A percentile compares a stretch with the other conserved stretches of the same genome.
Evolutionary conservation across 2,329 filamentous ascomycete genomes (phyloP).

Genomic region (Trichoderma oligosporum): DNA sequence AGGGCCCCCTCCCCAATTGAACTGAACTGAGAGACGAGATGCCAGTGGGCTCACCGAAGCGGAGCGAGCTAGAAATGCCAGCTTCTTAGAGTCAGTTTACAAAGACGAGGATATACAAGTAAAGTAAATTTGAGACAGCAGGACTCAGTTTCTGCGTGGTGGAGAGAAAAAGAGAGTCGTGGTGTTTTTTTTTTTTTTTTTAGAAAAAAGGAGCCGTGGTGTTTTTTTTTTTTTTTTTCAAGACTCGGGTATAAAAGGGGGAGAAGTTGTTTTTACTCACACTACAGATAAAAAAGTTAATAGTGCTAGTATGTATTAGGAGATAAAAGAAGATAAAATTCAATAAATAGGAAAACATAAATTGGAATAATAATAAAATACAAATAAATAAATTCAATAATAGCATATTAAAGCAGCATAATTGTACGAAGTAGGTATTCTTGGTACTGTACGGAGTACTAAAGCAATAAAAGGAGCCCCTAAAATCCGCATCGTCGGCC

Average conservation of each 20-base stretch:
- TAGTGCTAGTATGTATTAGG: not conserved
- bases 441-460: too few relatives aligned
- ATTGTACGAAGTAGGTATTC: too few relatives aligned
- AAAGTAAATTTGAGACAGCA: not conserved
- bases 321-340: not conserved
- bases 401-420: too few relatives aligned
- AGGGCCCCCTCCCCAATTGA: not conserved
- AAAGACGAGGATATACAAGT: not conserved
- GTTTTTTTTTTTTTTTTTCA: too few relatives aligned
- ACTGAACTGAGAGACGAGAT: not conserved
- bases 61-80: not conserved
- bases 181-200: too few relatives aligned
- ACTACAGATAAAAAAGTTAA: not conserved
- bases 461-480: not conserved
- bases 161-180: not conserved
- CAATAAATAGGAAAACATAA: not conserved
- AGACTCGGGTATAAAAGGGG: not conserved
- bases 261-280: too few relatives aligned
- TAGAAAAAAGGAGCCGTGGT: conserved; percentile 1
- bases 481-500: not conserved
- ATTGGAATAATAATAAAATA: too few relatives aligned
- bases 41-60: not conserved
- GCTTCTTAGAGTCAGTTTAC: too few relatives aligned
- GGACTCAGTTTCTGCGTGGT: not conserved
- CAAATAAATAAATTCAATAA: too few relatives aligned